phyloP scores from a whole-genome alignment of 129 eudicot genomes.

The Arctium lappa region DNA sequence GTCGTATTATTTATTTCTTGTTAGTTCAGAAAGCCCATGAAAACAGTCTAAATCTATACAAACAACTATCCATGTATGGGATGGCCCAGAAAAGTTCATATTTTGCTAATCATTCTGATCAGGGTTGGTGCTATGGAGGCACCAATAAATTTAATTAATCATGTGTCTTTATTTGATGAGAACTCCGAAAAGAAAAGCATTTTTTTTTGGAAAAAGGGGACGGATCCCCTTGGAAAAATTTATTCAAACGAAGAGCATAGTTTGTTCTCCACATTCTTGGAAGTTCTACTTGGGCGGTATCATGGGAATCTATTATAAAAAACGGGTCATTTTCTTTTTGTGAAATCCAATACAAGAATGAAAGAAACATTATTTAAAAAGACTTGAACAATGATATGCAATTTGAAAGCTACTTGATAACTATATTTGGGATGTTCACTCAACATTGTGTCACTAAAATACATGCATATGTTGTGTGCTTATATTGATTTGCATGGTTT shows the following conservation, averaged over 20 bases:
- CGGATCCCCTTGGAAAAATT: neutral
- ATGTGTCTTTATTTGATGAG: neutral
- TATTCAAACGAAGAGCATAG: neutral
- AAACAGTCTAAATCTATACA: slow-evolving; percentile 4
- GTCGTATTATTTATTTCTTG: neutral
- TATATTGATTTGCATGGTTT: slow-evolving; percentile 7
- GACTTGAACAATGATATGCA: neutral
- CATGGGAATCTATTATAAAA: neutral
- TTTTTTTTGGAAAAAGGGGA: neutral
- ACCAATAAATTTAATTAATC: neutral
- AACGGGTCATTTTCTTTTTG: neutral
- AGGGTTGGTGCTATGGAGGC: neutral
- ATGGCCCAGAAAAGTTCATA: slow-evolving; percentile 8
- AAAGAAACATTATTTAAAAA: neutral
- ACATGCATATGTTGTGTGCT: slow-evolving; percentile 4
- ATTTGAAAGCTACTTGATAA: slow-evolving; percentile 10
- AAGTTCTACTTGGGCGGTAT: neutral
- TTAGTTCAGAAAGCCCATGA: neutral
- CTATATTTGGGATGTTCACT: neutral
- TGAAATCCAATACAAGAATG: neutral
- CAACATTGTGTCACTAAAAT: neutral
- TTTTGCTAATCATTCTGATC: slow-evolving; percentile 2
- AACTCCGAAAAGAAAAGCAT: neutral
- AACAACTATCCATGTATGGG: neutral
- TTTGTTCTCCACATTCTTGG: neutral